Percentiles rank a stretch among this genome's conserved stretches.
phyloP scores from a whole-genome alignment of 108 stramenopile genomes.

The Cyclotella atomus region DNA sequence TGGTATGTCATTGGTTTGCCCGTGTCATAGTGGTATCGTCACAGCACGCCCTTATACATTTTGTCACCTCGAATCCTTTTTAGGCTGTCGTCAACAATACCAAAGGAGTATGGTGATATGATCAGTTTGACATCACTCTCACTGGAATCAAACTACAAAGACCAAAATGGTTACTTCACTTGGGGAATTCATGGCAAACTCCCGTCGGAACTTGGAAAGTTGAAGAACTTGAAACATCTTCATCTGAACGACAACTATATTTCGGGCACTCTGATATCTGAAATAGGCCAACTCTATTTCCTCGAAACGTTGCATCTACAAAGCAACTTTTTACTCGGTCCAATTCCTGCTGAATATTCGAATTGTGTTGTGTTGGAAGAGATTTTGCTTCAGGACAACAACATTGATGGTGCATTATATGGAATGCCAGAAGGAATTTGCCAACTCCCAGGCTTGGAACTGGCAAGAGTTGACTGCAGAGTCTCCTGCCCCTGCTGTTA shows the following conservation, averaged over 20 bases:
- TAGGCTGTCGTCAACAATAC: constrained; percentile 50
- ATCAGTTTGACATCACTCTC: constrained; percentile 33
- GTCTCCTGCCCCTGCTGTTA: constrained; percentile 32
- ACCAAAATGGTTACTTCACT: constrained; percentile 37
- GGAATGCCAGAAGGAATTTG: constrained; percentile 39
- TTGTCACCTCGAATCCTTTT: neutral
- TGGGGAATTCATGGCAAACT: constrained; percentile 45
- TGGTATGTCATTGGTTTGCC: constrained; percentile 38
- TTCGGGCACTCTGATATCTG: constrained; percentile 40
- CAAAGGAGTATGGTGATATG: constrained; percentile 42
- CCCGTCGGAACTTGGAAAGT: constrained; percentile 33
- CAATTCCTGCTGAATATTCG: constrained; percentile 30
- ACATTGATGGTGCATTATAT: constrained; percentile 20
- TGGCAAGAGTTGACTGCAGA: constrained; percentile 39
- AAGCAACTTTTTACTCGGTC: constrained; percentile 33
- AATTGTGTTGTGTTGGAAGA: constrained; percentile 32
- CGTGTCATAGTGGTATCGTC: neutral
- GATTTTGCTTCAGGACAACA: constrained; percentile 39
- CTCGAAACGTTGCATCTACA: constrained; percentile 41
- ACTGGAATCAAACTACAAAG: constrained; percentile 43
- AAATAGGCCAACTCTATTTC: constrained; percentile 42
- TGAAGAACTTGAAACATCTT: constrained; percentile 45
- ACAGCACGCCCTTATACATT: neutral
- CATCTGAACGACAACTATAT: constrained; percentile 38
- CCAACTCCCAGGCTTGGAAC: constrained; percentile 28